phyloP scores from a whole-genome alignment of 805 yeast genomes.

The Wickerhamiella cacticola region DNA sequence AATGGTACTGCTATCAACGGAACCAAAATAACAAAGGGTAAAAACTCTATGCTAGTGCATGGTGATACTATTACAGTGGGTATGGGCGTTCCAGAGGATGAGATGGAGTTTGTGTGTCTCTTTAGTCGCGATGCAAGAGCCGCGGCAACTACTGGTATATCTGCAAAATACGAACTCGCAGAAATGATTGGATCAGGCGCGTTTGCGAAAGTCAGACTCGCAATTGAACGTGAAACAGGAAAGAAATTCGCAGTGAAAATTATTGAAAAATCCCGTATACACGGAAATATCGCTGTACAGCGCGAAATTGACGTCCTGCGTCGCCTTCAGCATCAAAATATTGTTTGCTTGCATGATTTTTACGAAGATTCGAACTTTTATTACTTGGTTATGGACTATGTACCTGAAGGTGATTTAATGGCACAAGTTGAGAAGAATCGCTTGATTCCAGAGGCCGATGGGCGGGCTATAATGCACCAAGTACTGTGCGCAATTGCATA shows the following conservation, averaged over 20 bases:
- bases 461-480: slow-evolving; percentile 75
- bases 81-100: slow-evolving; percentile 65
- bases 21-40: slow-evolving; percentile 55
- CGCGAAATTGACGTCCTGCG: slow-evolving; percentile 62
- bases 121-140: slow-evolving; percentile 20
- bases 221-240: slow-evolving; percentile 75
- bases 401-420: slow-evolving; percentile 95
- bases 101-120: slow-evolving; percentile 36
- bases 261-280: slow-evolving; percentile 66
- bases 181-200: slow-evolving; percentile 97
- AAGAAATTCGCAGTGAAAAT: slow-evolving; percentile 83
- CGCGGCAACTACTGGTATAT: slow-evolving; percentile 40
- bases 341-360: slow-evolving; percentile 70
- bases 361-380: slow-evolving; percentile 73
- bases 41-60: slow-evolving; percentile 69
- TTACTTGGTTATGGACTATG: slow-evolving; percentile 89
- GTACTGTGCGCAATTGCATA: slow-evolving; percentile 72
- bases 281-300: slow-evolving; percentile 67
- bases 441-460: slow-evolving; percentile 73
- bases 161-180: slow-evolving; percentile 62
- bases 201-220: slow-evolving; percentile 88
- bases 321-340: slow-evolving; percentile 69
- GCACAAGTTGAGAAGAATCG: slow-evolving; percentile 92
- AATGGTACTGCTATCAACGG: slow-evolving; percentile 88
- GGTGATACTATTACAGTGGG: slow-evolving; percentile 94